Conservation (phyloP, 345 rosid species). For the Jatropha curcas region DNA sequence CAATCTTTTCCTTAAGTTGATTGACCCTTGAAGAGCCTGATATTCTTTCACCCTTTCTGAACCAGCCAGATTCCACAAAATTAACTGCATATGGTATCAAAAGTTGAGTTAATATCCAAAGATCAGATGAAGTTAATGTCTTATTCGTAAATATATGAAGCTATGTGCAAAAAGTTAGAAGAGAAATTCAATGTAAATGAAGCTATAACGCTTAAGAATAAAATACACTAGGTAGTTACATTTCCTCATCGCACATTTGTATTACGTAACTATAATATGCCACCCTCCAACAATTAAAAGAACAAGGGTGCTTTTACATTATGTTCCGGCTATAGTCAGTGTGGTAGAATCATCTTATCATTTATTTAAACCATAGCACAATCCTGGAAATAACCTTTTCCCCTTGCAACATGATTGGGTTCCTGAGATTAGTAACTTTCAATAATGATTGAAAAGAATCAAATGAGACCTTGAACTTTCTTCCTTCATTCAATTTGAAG, state of each 20-base stretch:
- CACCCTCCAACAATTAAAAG: not conserved
- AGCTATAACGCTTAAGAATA: not conserved
- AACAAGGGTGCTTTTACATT: not conserved
- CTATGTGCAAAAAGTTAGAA: no score
- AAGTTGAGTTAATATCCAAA: not conserved
- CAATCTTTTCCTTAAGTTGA: slow-evolving; percentile 95
- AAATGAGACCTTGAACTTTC: slow-evolving; percentile 97
- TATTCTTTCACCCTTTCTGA: slow-evolving; percentile 91
- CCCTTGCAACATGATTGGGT: slow-evolving; percentile 85
- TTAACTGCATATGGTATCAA: slow-evolving; percentile 51
- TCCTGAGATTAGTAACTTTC: slow-evolving; percentile 98
- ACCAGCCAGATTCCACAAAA: slow-evolving; percentile 98
- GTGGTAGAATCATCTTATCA: slow-evolving; percentile 1
- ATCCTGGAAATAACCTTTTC: slow-evolving; percentile 67
- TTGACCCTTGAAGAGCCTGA: slow-evolving; percentile 88
- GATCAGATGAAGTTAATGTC: not conserved
- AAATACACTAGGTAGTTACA: not conserved
- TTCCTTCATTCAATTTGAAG: slow-evolving; percentile 95
- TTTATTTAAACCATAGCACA: not conserved
- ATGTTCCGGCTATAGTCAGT: not conserved
- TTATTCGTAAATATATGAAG: no score
- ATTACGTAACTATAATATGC: not conserved
- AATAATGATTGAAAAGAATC: slow-evolving; percentile 78
- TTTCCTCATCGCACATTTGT: not conserved
- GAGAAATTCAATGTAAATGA: not conserved